A percentile compares a stretch with the other conserved stretches of the same genome.
Evolutionary conservation across 768 basidiomycete genomes (phyloP).

Genomic region (Termitomyces sp.): DNA sequence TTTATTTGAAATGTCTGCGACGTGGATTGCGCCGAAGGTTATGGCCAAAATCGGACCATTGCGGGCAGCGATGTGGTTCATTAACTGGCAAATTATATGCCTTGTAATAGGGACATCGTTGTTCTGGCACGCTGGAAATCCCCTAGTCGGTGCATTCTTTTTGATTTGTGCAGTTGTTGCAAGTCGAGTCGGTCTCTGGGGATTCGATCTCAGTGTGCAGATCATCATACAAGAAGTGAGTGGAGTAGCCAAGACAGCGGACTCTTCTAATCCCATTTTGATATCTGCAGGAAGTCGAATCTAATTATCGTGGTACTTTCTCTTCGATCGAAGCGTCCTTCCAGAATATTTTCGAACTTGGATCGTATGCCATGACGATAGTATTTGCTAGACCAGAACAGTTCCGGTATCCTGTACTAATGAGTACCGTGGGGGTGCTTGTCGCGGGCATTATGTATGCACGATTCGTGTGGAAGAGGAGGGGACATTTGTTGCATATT

Average conservation of each 20-base stretch:
- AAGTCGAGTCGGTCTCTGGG: conserved; percentile 26
- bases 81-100: conserved; percentile 23
- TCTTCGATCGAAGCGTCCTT: conserved; percentile 22
- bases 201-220: conserved; percentile 24
- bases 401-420: conserved; percentile 20
- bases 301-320: conserved; percentile 17
- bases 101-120: conserved; percentile 14
- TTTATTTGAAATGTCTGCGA: conserved; percentile 21
- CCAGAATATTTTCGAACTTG: conserved; percentile 23
- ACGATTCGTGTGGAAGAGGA: conserved; percentile 17
- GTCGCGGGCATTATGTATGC: conserved; percentile 15
- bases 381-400: conserved; percentile 22
- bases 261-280: not conserved
- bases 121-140: conserved; percentile 10
- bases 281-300: conserved; percentile 16
- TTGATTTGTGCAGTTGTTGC: conserved; percentile 18
- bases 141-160: conserved; percentile 11
- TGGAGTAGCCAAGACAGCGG: not conserved
- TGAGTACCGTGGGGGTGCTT: conserved; percentile 15
- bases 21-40: conserved; percentile 21
- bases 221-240: conserved; percentile 22
- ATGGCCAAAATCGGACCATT: conserved; percentile 20
- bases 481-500: conserved; percentile 20
- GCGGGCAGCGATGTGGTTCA: conserved; percentile 24
- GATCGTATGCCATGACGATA: conserved; percentile 20